Evolutionary conservation across 306 rosid species (phyloP).

Genomic region (Ammopiptanthus mongolicus): DNA sequence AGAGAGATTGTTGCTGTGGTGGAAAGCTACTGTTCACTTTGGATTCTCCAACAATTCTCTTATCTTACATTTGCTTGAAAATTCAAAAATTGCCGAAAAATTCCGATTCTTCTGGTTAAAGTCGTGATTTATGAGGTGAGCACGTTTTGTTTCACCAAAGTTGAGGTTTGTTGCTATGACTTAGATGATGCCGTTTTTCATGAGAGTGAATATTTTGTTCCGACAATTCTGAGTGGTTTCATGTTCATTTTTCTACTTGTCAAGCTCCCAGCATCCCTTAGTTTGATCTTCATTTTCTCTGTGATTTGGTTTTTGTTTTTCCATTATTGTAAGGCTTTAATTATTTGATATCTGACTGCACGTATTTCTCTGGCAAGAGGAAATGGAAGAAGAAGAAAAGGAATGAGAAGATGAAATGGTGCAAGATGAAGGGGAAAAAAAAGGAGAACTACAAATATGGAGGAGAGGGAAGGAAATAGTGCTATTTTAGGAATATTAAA

Average conservation of each 20-base stretch:
- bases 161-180: background rate
- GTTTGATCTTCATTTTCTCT: background rate
- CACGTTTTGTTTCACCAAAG: constrained; percentile 17
- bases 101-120: constrained; percentile 11
- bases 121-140: constrained; percentile 37
- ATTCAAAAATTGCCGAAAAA: constrained; percentile 15
- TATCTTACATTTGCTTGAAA: constrained; percentile 48
- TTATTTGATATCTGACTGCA: constrained; percentile 32
- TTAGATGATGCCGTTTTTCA: constrained; percentile 28
- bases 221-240: background rate
- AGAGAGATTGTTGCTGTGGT: constrained; percentile 17
- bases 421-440: too few relatives aligned
- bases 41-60: constrained; percentile 32
- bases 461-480: too few relatives aligned
- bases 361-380: too few relatives aligned
- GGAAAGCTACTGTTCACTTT: constrained; percentile 12
- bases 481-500: too few relatives aligned
- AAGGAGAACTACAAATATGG: too few relatives aligned
- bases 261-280: background rate
- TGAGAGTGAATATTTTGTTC: constrained; percentile 12
- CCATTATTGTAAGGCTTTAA: too few relatives aligned
- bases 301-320: background rate
- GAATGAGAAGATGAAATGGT: too few relatives aligned
- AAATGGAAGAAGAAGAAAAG: too few relatives aligned
- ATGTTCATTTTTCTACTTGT: constrained; percentile 16